These are phyloP conservation scores for Daucus carota DNA, from an alignment of 129 eudicot genomes.

Conservation along the genomic window DNA sequence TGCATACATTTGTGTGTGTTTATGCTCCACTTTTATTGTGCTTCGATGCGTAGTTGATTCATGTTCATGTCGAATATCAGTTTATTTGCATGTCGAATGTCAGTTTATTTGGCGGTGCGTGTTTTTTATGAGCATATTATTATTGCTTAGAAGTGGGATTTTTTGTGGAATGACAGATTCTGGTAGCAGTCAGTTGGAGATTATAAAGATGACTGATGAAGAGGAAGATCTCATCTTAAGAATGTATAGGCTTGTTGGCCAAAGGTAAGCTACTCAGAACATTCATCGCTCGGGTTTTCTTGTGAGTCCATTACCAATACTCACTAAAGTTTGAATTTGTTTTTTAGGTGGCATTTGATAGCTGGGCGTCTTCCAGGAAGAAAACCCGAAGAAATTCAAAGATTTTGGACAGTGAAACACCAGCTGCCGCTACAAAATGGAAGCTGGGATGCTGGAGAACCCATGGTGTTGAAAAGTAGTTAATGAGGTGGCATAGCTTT, in stretches of 20 bases:
- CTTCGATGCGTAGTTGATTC: background rate
- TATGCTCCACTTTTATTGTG: background rate
- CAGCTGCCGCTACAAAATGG: background rate
- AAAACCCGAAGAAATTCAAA: conserved; percentile 67
- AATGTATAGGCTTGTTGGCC: conserved; percentile 64
- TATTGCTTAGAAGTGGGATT: background rate
- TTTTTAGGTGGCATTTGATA: conserved; percentile 60
- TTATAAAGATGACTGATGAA: conserved; percentile 38
- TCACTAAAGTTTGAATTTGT: background rate
- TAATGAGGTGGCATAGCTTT: background rate
- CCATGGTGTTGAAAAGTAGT: background rate
- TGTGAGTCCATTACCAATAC: background rate
- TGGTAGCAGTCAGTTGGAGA: conserved; percentile 45
- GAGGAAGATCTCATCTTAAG: conserved; percentile 60
- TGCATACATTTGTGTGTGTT: background rate
- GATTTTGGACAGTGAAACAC: conserved; percentile 67
- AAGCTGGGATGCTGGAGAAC: conserved; percentile 1
- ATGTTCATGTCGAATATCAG: background rate
- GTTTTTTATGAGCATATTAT: background rate
- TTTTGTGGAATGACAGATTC: conserved; percentile 28
- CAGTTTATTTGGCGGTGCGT: background rate
- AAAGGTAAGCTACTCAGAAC: conserved; percentile 28
- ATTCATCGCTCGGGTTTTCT: background rate
- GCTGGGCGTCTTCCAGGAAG: conserved; percentile 75
- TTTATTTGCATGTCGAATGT: background rate